Base-by-base conservation (phyloP, 2,329 filamentous ascomycete genomes). In the Exophiala dermatitidis region DNA sequence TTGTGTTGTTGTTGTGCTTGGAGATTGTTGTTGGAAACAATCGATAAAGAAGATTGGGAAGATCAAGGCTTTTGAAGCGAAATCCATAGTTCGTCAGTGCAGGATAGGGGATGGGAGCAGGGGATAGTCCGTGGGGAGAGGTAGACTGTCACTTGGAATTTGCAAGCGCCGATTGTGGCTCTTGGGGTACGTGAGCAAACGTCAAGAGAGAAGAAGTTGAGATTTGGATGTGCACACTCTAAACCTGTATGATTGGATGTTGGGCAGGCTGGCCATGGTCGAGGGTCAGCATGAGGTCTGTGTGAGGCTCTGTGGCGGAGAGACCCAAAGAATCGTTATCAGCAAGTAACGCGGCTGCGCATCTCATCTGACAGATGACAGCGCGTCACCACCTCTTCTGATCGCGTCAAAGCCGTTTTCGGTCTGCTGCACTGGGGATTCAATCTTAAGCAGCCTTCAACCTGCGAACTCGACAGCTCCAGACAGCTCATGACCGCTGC, bases 11-110 rank as follows among this genome's bases (percentile, higher is more conserved):
- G 53, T 56, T 51, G 53, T 47, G 37, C 34, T 52, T 44, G 32
- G 48, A 48, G 34, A 41, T 44, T 48, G 53, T 48, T 56, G 49
- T 48, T 52, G 41, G 46, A 44, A 52, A 52, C 53, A 56, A 56
- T 52, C 53, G 53, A 56, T 56, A 56, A 50, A 49, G 53, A 5
- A 56, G 53, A 56, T 56, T 56, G 53, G 53, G 53, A 38, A 46
- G 40, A 48, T 44, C 53, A 48, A 46, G 50, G 53, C 49, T 56
- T 56, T 52, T 56, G 29, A 56, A 56, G 47, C 29, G 36, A 34
- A 49, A 40, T 46, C 45, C 46, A 45, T 50, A 46, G 33, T 44
- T 52, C 37, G 33, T 46, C 45, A 10, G 34, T 34, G 53, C 49
- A 48, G 32, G 53, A 52, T 56, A 56, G 49, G 53, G 53, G 53